Evolutionary conservation across 495 filamentous ascomycete species (phyloP), one percentile per base, ranked within the genome.

Genomic region (Podospora appendiculata): DNA sequence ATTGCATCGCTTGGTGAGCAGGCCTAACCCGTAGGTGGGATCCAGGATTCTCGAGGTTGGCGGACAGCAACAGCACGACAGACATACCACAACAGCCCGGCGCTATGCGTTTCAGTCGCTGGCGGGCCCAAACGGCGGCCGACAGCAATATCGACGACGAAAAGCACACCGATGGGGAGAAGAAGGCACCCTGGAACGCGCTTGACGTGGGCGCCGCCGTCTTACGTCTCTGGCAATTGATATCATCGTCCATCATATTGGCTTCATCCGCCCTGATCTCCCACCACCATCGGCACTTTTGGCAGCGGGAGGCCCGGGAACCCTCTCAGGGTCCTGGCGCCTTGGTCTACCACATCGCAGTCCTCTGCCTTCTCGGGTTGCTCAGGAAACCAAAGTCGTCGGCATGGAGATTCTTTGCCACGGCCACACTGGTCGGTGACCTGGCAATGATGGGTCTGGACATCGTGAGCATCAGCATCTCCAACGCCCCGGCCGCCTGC

Each of bases 391-490:
- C 51, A 40, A 51, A 43, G 40, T 40, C 51, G 32, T 18, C 41
- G 8, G 47, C 36, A 46, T 54, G 58, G 41, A 52, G 54, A 34
- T 42, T 54, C 18, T 44, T 54, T 32, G 40, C 52, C 32, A 25
- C 53, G 16, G 35, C 5, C 3, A 47, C 57, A 17, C 34, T 63
- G 10, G 25, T 53, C 25, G 54, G 54, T 5, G 60, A 63, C 47
- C 9, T 55, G 35, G 19, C 54, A 16, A 53, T 61, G 43, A 48
- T 59, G 43, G 44, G 56, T 44, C 47, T 46, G 48, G 44, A 51
- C 43, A 41, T 49, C 39, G 16, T 50, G 32, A 55, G 51, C 11
- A 59, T 54, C 25, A 43, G 53, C 8, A 50, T 53, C 11, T 41
- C 39, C 1, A 41, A 42, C 6, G 48, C 49, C 16, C 44, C 52